Evolutionary conservation across 495 filamentous ascomycete genomes (phyloP).

Genomic region (Neurospora sp.): DNA sequence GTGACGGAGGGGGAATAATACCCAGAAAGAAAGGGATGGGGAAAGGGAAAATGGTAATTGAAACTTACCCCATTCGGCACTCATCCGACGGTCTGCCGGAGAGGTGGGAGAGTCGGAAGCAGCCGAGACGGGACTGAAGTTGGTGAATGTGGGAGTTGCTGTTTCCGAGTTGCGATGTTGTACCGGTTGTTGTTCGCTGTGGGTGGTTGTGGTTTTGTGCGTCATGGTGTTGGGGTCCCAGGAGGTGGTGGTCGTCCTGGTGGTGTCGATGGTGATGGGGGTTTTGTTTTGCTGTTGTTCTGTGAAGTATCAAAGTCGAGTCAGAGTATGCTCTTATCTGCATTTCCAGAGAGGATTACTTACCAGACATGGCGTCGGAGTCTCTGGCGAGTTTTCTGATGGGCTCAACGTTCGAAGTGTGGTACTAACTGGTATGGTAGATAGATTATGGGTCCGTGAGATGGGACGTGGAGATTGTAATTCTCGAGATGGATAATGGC

Average conservation of each 20-base stretch:
- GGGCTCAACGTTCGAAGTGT: background rate
- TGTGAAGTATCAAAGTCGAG: background rate
- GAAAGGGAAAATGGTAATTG: background rate
- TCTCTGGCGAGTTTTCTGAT: background rate
- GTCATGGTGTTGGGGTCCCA: background rate
- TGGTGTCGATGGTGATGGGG: background rate
- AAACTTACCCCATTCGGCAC: constrained; percentile 37
- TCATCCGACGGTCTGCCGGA: constrained; percentile 8
- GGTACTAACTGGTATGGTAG: background rate
- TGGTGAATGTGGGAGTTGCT: background rate
- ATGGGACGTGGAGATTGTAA: background rate
- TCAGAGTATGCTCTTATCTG: background rate
- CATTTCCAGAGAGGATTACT: background rate
- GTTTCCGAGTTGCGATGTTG: background rate
- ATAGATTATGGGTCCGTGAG: background rate
- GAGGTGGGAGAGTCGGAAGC: background rate
- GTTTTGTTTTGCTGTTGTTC: background rate
- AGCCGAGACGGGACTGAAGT: background rate
- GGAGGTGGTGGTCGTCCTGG: background rate
- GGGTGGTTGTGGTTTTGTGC: background rate
- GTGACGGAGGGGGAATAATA: background rate
- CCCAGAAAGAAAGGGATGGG: background rate
- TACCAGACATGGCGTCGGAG: background rate
- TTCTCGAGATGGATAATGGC: background rate
- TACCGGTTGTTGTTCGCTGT: background rate